These are phyloP conservation scores for Phytophthora pluvialis DNA, from an alignment of 352 stramenopile genomes.

Conservation along the genomic window DNA sequence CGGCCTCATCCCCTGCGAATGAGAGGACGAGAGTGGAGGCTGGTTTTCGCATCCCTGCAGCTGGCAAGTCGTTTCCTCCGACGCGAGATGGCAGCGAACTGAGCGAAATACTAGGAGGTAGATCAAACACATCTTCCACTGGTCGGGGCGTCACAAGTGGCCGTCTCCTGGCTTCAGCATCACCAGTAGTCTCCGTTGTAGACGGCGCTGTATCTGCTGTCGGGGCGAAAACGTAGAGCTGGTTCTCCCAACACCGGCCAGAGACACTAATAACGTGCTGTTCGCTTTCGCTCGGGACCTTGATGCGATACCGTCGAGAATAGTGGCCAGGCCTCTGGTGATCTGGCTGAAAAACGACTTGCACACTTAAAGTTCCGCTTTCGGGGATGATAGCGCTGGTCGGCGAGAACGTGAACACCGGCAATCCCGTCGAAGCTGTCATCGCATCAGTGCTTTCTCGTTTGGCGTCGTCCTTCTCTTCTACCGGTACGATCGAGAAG, in stretches of 20 bases:
- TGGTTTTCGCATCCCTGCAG: constrained; percentile 53
- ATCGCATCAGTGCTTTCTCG: not conserved
- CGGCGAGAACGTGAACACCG: constrained; percentile 72
- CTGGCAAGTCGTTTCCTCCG: constrained; percentile 22
- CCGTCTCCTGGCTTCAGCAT: constrained; percentile 6
- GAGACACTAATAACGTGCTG: constrained; percentile 57
- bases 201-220: not conserved
- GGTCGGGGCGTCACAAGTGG: constrained; percentile 20
- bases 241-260: constrained; percentile 81
- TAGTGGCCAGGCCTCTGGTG: constrained; percentile 70
- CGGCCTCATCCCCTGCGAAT: constrained; percentile 40
- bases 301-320: constrained; percentile 54
- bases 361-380: constrained; percentile 56
- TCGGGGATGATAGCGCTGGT: constrained; percentile 64
- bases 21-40: constrained; percentile 47
- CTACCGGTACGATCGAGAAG: constrained; percentile 47
- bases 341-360: constrained; percentile 69
- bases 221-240: constrained; percentile 71
- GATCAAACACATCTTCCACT: constrained; percentile 77
- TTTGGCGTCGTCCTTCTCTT: not conserved
- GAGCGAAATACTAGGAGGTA: constrained; percentile 60
- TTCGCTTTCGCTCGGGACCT: constrained; percentile 81
- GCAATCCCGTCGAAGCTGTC: constrained; percentile 36
- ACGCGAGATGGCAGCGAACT: constrained; percentile 24
- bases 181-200: not conserved